phyloP scores from a whole-genome alignment of 352 stramenopile genomes.

The Phytophthora pluvialis region DNA sequence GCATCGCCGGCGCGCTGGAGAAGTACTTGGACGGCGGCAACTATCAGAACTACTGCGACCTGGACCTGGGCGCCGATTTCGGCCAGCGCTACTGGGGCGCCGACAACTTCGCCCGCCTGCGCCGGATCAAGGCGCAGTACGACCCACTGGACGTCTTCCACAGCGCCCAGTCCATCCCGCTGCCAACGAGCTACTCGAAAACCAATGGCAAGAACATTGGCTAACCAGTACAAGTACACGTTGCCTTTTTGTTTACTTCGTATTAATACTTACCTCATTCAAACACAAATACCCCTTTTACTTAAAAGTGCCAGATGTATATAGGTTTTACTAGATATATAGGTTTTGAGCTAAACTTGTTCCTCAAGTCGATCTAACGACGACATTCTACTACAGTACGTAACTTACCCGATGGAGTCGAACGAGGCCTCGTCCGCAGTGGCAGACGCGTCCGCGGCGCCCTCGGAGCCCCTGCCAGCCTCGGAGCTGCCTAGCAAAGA shows the following conservation, averaged over 20 bases:
- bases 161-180: constrained; percentile 61
- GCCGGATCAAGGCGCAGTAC: constrained; percentile 57
- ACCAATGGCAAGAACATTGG: no score
- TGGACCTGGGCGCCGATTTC: constrained; percentile 53
- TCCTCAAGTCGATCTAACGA: constrained; percentile 20
- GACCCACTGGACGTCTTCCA: constrained; percentile 60
- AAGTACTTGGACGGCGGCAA: constrained; percentile 54
- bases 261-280: background rate
- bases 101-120: constrained; percentile 54
- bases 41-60: constrained; percentile 71
- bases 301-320: background rate
- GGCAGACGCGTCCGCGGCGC: constrained; percentile 1
- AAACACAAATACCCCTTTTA: background rate
- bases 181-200: constrained; percentile 21
- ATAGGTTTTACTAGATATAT: background rate
- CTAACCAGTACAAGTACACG: background rate
- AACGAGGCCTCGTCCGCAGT: constrained; percentile 10
- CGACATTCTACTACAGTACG: background rate
- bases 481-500: constrained; percentile 12
- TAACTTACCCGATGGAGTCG: constrained; percentile 15
- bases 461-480: background rate
- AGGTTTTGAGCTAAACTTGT: background rate
- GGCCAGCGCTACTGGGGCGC: constrained; percentile 55
- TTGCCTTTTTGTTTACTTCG: constrained; percentile 7
- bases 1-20: constrained; percentile 40